phyloP scores from a whole-genome alignment of 768 basidiomycete species.

The Gautieria morchelliformis region DNA sequence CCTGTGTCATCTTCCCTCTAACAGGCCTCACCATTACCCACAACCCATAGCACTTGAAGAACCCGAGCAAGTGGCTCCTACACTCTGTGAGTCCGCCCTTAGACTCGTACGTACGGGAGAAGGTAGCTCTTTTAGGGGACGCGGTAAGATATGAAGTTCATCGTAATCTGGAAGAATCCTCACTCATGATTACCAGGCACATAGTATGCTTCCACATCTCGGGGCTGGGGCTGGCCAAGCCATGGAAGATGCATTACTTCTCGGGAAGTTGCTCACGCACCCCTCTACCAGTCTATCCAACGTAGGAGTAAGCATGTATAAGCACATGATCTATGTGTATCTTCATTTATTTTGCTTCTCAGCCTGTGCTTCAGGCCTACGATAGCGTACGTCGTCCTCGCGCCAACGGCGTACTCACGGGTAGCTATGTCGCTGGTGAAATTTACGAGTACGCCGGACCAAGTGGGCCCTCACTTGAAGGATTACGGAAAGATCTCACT shows the following conservation, averaged over 20 bases:
- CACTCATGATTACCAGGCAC: slow-evolving; percentile 25
- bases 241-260: slow-evolving; percentile 42
- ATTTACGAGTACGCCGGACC: slow-evolving; percentile 34
- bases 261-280: slow-evolving; percentile 37
- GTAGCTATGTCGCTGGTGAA: slow-evolving; percentile 32
- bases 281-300: slow-evolving; percentile 29
- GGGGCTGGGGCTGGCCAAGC: slow-evolving; percentile 53
- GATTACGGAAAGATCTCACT: slow-evolving; percentile 25
- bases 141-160: slow-evolving; percentile 17
- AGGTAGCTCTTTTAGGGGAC: slow-evolving; percentile 45
- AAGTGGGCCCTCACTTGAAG: slow-evolving; percentile 19
- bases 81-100: slow-evolving; percentile 40
- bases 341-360: neutral
- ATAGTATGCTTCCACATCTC: slow-evolving; percentile 50
- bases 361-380: slow-evolving; percentile 41
- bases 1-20: neutral
- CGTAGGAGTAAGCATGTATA: slow-evolving; percentile 27
- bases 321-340: neutral
- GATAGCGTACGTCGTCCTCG: slow-evolving; percentile 35
- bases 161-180: neutral
- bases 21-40: neutral
- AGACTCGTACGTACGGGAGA: slow-evolving; percentile 31
- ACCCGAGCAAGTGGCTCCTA: slow-evolving; percentile 43
- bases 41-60: slow-evolving; percentile 14
- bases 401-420: slow-evolving; percentile 38